Base-by-base conservation (phyloP, 345 rosid species). In the Moringa oleifera region DNA sequence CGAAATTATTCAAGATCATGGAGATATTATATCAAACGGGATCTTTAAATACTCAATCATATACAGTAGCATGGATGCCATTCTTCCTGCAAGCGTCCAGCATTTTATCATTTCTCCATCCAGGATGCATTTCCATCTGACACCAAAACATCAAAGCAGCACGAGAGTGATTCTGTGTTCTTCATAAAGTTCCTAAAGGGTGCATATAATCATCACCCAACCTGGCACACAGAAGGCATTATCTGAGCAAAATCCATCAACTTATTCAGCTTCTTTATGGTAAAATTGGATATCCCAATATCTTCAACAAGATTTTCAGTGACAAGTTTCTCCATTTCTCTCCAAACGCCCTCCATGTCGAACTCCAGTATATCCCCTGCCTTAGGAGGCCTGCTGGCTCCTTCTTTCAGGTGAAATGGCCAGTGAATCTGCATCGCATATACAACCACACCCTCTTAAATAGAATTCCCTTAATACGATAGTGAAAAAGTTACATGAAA, bases 71-170 rank as follows among this genome's bases (percentile, higher is more conserved):
- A 74, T 83, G 89, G 57, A 83, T 80, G 51, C 58, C 66, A 52
- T 73, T 78, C 55, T 47, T 67, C 22, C 64, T 71, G 73, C 85
- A 83, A 52, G 71, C 59, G 51, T 83, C 66, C 17, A 83, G 64
- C 70, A 83, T 77, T 62, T 69, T 68, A 54, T 85, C 91, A 62
- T 82, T 85, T 67, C 85, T 80, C 85, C 85, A 85, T 25, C 87
- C 85, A 1, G 87, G 85, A 71, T 85, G 87, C 90, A 82, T 85
- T 73, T 83, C 88, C 79, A 84, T 84, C 83, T 79, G 55, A 18
- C 49, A 13, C 59, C 28, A 72, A 60, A 51, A 45, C 36, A 37
- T 63, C n/a, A 45, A n/a, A 20, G 23, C 24, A 52, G 22, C 63
- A 31, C 49, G 5, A 52, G 1, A 17, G 12, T 41, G 16, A 4